Evolutionary conservation across 2,329 filamentous ascomycete species (phyloP), one percentile per base, ranked within the genome.

Genomic region (Neocucurbitaria cava): DNA sequence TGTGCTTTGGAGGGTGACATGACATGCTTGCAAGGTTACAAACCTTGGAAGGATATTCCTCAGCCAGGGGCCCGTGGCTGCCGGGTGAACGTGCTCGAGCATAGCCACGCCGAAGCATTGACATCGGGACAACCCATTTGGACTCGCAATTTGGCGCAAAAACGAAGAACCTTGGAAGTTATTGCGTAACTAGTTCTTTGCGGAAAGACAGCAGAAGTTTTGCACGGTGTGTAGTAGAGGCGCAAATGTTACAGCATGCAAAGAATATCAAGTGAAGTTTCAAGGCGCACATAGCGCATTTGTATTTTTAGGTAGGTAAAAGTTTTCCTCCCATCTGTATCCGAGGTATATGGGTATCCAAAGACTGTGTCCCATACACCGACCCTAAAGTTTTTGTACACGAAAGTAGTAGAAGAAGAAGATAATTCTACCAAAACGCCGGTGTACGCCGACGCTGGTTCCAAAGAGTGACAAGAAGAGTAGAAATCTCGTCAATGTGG

Each of bases 381-480:
- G 49, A 54, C 52, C 64, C 60, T 58, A 63, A 63, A 59, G n/a
- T 54, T 65, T 51, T 54, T 71, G 54, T 68, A 73, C 66, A 71
- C 50, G 58, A 65, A 65, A n/a, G n/a, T n/a, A n/a, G 58, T 51
- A 53, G 52, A 56, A 40, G n/a, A n/a, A n/a, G n/a, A n/a, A 46
- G 56, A 33, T 35, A 13, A 36, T 59, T 49, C 23, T 33, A n/a
- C 46, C 42, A 46, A 41, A n/a, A 50, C 18, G 33, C 44, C 43
- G 20, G 36, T 43, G 30, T 33, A 48, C 41, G 40, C 44, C 41
- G 38, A 31, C 18, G 11, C 18, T 46, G 46, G 49, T n/a, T n/a
- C 47, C 24, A 67, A 66, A 21, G 69, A 74, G 68, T 47, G 69
- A 72, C 69, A 70, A 65, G 62, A 68, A 73, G 49, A 53, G 43